Evolutionary conservation across 2,329 filamentous ascomycete genomes (phyloP), one percentile per base, ranked within the genome.

Genomic region (Harringtonia lauricola): DNA sequence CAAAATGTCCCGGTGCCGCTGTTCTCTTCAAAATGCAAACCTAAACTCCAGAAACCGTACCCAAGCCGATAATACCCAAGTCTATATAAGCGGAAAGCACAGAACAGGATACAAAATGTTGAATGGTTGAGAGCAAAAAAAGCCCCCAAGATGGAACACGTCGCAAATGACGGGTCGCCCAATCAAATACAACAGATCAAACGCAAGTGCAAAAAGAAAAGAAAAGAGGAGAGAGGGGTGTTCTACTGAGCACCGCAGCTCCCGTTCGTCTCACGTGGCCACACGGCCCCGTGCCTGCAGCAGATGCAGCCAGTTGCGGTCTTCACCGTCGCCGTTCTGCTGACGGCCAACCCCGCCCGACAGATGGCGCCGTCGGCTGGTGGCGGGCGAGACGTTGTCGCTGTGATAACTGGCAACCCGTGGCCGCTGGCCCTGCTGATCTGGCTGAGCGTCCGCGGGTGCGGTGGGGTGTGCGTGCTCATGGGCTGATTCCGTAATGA

Each of bases 281-380:
- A 62, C 49, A 47, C 59, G 54, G 54, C 63, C 57, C 45, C 60
- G 58, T 31, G 59, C 55, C 51, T 61, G 61, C 48, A 64, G 48
- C 9, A 65, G 44, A 12, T 63, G 60, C 37, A 64, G 47, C 35
- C 63, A 56, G 41, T 58, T 51, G 21, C 53, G 52, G 40, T 61
- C 59, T 26, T 62, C 59, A 8, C 45, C 39, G 10, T 60, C 57
- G 18, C 55, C 55, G n/a, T 45, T 48, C 21, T 50, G 46, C 22
- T 54, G 52, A 26, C 24, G 24, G 13, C 47, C 43, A 22, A 56
- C 46, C 19, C 53, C 46, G 2, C 52, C 39, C 4, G 57, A 55
- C 10, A 54, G 45, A 29, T 54, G 55, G 17, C 41, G 57, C 43
- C 24, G 53, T 44, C 26, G 47, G 38, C 14, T 18, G 28, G 18